Base-by-base conservation (phyloP, 345 rosid species). In the Kandelia obovata region DNA sequence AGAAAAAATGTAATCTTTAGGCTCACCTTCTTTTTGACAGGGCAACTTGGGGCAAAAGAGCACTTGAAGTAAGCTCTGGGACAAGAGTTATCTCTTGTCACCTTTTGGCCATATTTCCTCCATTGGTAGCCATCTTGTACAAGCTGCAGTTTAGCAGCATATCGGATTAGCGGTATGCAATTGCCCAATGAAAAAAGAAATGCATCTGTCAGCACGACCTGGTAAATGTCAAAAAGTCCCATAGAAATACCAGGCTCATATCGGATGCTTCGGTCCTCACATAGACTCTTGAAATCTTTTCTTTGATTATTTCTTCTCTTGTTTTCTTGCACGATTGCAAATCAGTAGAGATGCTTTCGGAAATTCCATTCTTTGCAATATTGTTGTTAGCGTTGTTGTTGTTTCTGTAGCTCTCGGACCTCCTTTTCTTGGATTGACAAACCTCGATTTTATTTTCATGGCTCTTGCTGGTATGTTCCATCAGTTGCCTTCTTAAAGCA, bases 71-170 rank as follows among this genome's bases (percentile, higher is more conserved):
- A 95, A 74, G 97, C 99, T 84, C 98, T 84, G 20, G 99, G 99
- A 69, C 84, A 95, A 61, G 99, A 98, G 70, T 95, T 95, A 70
- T 92, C 94, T 84, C 99, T 92, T 19, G 99, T 95, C 20, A 95
- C 98, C 67, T 95, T 95, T 64, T 95, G 99, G 35, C 99, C 99
- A 75, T 95, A 95, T 71, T 95, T 95, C 80, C 98, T 92, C 99
- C 99, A 95, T 68, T 92, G 99, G 78, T 88, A 95, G 55, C 99
- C 99, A 84, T 95, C 99, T 68, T 86, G 90, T 71, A 92, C 97
- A 62, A 91, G 81, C 99, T 94, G 76, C 64, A 77, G 30, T 31
- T 56, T 9, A 10, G 59, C 59, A 23, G 6, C 10, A 43, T 25
- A 25, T 56, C 59, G 25, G 23, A 9, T 21, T 21, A 56, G 25